Base-by-base conservation (phyloP, 306 rosid species). In the Sophora flavescens region DNA sequence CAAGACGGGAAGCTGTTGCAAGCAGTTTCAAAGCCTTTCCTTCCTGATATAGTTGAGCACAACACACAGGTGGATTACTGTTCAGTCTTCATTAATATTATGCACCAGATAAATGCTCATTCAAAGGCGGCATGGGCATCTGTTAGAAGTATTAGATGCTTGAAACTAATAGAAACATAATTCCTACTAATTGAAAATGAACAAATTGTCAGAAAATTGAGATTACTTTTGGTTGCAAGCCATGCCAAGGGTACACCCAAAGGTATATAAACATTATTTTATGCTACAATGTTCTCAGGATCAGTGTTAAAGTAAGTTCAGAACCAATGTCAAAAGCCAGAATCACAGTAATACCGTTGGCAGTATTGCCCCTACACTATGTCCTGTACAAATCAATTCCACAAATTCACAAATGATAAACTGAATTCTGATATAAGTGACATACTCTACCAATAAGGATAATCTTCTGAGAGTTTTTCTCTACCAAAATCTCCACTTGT, bases 21-120 rank as follows among this genome's bases (percentile, higher is more conserved):
- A 92, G 97, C 64, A 92, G 76, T 82, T 95, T 95, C 84, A 92
- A 78, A 72, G 99, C 97, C 85, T 88, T 92, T 78, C 99, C 99
- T 66, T 95, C 92, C 99, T 95, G 78, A 30, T 67, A 78, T 60
- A 69, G 64, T 83, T 70, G 83, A 69, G 51, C 70, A 70, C 30
- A 66, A 67, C 59, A 77, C 28, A 57, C 3, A 69, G 58, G 33
- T 62, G 45, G 26, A 56, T 77, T 16, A 84, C 53, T 61, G 45
- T 62, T 81, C 48, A 5, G 51, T 22, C 18, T 53, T 39, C 8
- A 41, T 33, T 22, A 22, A 22, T 22, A 22, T 22, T 9, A 74
- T 62, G 36, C 50, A 35, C 17, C 54, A 44, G 4, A 67, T 67
- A 72, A 47, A 65, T 14, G 63, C 41, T 44, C 41, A 53, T n/a